Base-by-base conservation (phyloP, 768 basidiomycete genomes). In the Xerocomus potaroensis region DNA sequence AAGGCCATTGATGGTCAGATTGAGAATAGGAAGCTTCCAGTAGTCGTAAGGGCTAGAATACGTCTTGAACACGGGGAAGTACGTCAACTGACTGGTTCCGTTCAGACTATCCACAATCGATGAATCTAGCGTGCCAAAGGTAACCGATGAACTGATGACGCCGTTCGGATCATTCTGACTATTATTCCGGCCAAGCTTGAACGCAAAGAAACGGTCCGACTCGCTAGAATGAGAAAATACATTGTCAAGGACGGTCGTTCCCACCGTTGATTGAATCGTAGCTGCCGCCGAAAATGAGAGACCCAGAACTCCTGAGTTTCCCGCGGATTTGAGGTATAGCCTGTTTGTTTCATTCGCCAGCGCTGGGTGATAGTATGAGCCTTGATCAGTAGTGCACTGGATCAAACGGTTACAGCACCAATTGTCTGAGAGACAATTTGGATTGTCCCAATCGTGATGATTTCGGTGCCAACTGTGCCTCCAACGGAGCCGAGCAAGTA, bases 281-380 rank as follows among this genome's bases (percentile, higher is more conserved):
- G 78, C 76, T 24, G 66, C 62, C 23, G 69, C 60, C 12, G 76
- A 64, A 54, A 82, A 80, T 0, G 73, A 66, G 23, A 83, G 71
- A 5, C 81, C 81, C 12, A 79, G 57, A 22, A 81, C 76, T 4
- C 79, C 80, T 16, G 78, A 80, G 49, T 76, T 75, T 16, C 72
- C 73, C 1, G 73, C 73, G 12, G 60, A 61, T 10, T 70, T 60
- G 26, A 82, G 69, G 12, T 67, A 68, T 19, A 81, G 69, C 8
- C 66, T 69, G 9, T 55, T 48, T 1, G 78, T 75, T 42, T 61
- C 47, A 40, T 75, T 70, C 41, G 72, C 79, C 18, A 77, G 48
- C 22, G 73, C 77, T 79, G 49, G n/a, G 48, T 6, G 43, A 33
- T 8, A 23, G 14, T 9, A 37, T 50, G n/a, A 50, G 43, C n/a